A percentile compares a stretch with the other conserved stretches of the same genome.
These are phyloP conservation scores for Phytophthora uliginosa DNA, from an alignment of 352 stramenopile species.

Conservation along the genomic window DNA sequence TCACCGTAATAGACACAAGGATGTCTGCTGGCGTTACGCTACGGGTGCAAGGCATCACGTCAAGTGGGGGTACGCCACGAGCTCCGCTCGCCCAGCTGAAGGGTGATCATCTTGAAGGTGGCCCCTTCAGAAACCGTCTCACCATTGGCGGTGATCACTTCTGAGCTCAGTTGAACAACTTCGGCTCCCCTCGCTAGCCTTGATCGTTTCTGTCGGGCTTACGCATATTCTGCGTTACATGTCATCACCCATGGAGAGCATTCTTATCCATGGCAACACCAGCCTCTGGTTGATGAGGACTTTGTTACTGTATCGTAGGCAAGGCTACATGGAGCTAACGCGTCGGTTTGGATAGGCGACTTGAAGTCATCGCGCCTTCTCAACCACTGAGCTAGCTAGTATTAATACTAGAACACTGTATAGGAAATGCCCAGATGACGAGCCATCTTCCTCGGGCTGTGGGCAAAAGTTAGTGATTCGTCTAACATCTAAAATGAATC, in stretches of 20 bases:
- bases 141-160: background rate
- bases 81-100: slow-evolving; percentile 21
- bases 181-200: background rate
- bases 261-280: background rate
- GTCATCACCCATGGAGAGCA: too few species aligned
- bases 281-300: background rate
- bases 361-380: background rate
- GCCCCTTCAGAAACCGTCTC: slow-evolving; percentile 7
- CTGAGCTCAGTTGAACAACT: background rate
- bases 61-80: slow-evolving; percentile 1
- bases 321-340: too few species aligned
- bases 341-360: background rate
- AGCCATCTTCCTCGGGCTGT: background rate
- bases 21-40: slow-evolving; percentile 23
- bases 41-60: slow-evolving; percentile 4
- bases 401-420: background rate
- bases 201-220: too few species aligned
- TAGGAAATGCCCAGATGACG: background rate
- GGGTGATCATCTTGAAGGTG: slow-evolving; percentile 24
- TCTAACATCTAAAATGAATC: too few species aligned
- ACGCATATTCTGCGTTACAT: too few species aligned
- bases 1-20: background rate
- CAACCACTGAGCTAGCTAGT: background rate
- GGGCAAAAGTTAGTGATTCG: background rate
- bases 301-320: too few species aligned